Conservation (phyloP, 805 yeast species). For the Candida insectalens region DNA sequence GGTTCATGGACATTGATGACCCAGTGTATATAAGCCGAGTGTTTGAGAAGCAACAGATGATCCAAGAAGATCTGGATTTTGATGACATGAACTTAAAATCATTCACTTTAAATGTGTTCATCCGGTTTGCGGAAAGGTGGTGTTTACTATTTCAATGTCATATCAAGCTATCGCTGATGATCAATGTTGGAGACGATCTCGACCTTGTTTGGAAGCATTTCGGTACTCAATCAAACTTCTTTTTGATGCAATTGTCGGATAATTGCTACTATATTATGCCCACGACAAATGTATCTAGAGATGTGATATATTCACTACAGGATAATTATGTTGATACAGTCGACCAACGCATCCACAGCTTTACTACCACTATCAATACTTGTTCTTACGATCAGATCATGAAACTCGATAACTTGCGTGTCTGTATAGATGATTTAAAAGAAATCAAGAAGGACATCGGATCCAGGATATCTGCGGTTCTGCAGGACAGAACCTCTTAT, state of each 20-base stretch:
- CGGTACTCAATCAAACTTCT: constrained; percentile 13
- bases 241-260: constrained; percentile 19
- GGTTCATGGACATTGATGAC: constrained; percentile 12
- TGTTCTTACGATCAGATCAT: constrained; percentile 31
- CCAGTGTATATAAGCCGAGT: constrained; percentile 29
- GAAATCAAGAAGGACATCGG: constrained; percentile 10
- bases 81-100: constrained; percentile 11
- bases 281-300: constrained; percentile 6
- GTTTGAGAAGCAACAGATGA: constrained; percentile 15
- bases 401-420: constrained; percentile 30
- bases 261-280: constrained; percentile 24
- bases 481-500: constrained; percentile 4
- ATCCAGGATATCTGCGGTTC: constrained; percentile 1
- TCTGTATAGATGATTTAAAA: constrained; percentile 26
- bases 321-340: constrained; percentile 3
- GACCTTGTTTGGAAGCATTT: constrained; percentile 11
- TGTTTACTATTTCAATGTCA: constrained; percentile 14
- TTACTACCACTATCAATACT: constrained; percentile 13
- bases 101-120: constrained; percentile 16
- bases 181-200: constrained; percentile 23
- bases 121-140: constrained; percentile 14
- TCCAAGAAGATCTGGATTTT: constrained; percentile 17
- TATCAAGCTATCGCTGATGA: constrained; percentile 20
- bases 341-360: constrained; percentile 1
- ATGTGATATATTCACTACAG: constrained; percentile 7